Evolutionary conservation across 2,329 filamentous ascomycete species (phyloP).

Genomic region (Fusarium sp.): DNA sequence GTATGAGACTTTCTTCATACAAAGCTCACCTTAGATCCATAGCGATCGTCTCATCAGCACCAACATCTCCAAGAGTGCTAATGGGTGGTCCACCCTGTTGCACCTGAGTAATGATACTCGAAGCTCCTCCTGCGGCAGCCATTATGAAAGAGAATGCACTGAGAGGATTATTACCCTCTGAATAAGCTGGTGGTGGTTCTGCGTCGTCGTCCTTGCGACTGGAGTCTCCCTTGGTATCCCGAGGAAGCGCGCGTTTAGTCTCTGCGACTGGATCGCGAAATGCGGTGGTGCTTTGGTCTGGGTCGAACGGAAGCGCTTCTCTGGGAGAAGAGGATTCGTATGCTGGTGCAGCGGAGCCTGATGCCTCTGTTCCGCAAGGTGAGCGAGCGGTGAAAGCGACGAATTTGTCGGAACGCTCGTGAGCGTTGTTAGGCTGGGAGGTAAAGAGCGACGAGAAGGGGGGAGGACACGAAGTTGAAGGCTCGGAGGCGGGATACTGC

Average conservation of each 20-base stretch:
- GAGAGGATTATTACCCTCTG: conserved; percentile 93
- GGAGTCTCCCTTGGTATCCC: conserved; percentile 81
- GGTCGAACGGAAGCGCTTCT: conserved; percentile 56
- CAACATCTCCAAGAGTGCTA: conserved; percentile 88
- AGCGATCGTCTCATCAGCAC: conserved; percentile 92
- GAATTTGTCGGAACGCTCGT: conserved; percentile 53
- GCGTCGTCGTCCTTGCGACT: conserved; percentile 83
- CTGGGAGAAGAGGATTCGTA: conserved; percentile 60
- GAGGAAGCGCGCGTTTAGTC: conserved; percentile 86
- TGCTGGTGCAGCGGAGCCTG: conserved; percentile 64
- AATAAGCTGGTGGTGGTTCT: conserved; percentile 96
- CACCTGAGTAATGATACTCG: conserved; percentile 99
- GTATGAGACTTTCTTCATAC: background rate
- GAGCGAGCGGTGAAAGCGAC: conserved; percentile 49
- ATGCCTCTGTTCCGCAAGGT: conserved; percentile 49
- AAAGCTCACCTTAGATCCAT: conserved; percentile 86
- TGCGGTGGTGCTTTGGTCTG: conserved; percentile 54
- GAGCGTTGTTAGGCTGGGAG: conserved; percentile 53
- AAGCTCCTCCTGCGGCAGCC: conserved; percentile 95
- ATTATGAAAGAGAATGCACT: conserved; percentile 95
- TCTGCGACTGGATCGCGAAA: conserved; percentile 72
- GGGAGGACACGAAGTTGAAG: conserved; percentile 66
- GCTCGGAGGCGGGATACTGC: conserved; percentile 69
- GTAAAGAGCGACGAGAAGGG: conserved; percentile 73
- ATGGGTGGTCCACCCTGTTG: conserved; percentile 92